Base-by-base conservation (phyloP, 1,139 yeast genomes). In the Kluyveromyces sp. region DNA sequence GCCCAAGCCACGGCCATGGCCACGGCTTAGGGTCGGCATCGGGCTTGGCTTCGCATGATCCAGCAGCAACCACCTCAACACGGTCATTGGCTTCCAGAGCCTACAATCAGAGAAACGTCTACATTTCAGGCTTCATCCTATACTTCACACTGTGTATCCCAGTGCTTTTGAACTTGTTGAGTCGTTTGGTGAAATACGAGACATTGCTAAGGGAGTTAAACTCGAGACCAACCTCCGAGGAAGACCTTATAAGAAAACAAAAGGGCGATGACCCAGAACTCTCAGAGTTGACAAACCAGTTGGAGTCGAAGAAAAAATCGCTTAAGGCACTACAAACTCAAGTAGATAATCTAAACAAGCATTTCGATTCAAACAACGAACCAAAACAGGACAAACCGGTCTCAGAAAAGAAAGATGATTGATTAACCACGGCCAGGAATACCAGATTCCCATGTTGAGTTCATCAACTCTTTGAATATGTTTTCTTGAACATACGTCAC, bases 361-460 rank as follows among this genome's bases (percentile, higher is more conserved):
- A 77, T 25, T 81, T 78, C 57, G 79, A 80, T 53, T 65, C 64
- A 34, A 69, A 76, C 36, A 65, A 66, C 37, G 65, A 64, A 39
- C 49, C 54, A 25, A 38, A 43, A 34, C 48, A 47, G 4, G 34
- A 42, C 10, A 43, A 41, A 8, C 43, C 43, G 25, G 48, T 34
- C 25, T 34, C 46, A 28, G 39, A 43, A 8, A 50, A 52, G 36
- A 55, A 56, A 47, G 53, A 53, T 39, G 46, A 50, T 42, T 43
- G 38, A 33, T 28, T 10, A 37, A 5, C 36, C 10, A 28, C 25
- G n/a, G 37, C 72, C 76, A 3, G 65, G 64, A 31, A 79, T 75
- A 1, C 94, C 95, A 57, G 90, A 81, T 4, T 63, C 63, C 96
- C 96, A 87, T 2, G 78, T 74, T 59, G 80, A 86, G 59, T 84